A percentile compares a stretch with the other conserved stretches of the same genome.
Conservation (phyloP, 352 stramenopile species). For the Globisporangium nodosum region DNA sequence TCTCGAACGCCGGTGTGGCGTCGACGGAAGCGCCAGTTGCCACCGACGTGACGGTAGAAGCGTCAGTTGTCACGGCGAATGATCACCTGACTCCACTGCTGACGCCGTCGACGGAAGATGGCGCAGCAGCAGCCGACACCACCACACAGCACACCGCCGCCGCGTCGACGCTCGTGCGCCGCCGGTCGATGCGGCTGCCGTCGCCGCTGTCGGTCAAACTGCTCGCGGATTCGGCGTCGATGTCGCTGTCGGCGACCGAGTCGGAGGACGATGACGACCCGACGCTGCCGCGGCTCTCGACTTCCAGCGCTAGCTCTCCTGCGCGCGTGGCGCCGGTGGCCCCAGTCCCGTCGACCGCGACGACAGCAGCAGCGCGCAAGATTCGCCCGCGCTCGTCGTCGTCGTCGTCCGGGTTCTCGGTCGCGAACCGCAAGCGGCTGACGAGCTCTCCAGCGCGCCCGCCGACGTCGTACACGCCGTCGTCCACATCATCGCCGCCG, state of each 20-base stretch:
- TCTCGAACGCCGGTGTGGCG: too few species aligned
- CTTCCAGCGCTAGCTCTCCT: slow-evolving; percentile 12
- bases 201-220: slow-evolving; percentile 8
- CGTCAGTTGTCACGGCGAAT: too few species aligned
- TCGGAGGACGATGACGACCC: slow-evolving; percentile 41
- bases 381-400: slow-evolving; percentile 16
- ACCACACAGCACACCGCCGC: background rate
- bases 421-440: slow-evolving; percentile 10
- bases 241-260: slow-evolving; percentile 42
- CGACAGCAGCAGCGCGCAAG: slow-evolving; percentile 2
- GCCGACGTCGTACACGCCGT: background rate
- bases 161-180: background rate
- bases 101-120: background rate
- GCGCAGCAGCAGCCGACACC: background rate
- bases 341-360: background rate
- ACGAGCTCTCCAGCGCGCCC: background rate
- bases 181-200: slow-evolving; percentile 5
- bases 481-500: background rate
- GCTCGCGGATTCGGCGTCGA: slow-evolving; percentile 12
- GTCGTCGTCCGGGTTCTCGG: slow-evolving; percentile 13
- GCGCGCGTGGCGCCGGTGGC: background rate
- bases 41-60: background rate
- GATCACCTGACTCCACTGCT: too few species aligned
- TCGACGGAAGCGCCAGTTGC: background rate
- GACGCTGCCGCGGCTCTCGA: background rate